These are phyloP conservation scores for Phytopythium montanum DNA, from an alignment of 352 stramenopile genomes.

Conservation along the genomic window DNA sequence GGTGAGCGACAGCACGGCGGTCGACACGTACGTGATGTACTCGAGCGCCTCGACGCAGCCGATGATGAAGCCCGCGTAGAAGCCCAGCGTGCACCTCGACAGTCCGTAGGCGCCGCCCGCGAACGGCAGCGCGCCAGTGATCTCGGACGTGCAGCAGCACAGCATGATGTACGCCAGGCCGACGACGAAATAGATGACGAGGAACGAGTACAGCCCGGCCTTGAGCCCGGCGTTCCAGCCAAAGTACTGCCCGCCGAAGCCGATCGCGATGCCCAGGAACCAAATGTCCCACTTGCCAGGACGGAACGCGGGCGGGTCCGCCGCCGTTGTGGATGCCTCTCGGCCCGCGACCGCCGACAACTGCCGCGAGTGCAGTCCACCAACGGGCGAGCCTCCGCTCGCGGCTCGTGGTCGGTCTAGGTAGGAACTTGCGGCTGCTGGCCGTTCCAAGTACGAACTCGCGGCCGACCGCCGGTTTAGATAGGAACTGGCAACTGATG, in stretches of 20 bases:
- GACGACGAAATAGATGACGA: constrained; percentile 20
- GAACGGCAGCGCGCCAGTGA: constrained; percentile 28
- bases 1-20: constrained; percentile 16
- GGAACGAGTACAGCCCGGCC: constrained; percentile 18
- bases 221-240: constrained; percentile 30
- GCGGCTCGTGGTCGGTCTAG: constrained; percentile 55
- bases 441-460: no score
- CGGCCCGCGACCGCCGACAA: background rate
- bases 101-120: constrained; percentile 30
- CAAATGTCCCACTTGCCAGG: constrained; percentile 80
- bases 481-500: no score
- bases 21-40: constrained; percentile 32
- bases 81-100: constrained; percentile 28
- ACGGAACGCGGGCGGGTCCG: constrained; percentile 87
- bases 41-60: constrained; percentile 28
- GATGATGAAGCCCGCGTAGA: constrained; percentile 28
- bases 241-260: constrained; percentile 32
- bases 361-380: background rate
- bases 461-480: no score
- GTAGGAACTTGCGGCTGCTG: no score
- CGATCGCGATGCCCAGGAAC: constrained; percentile 29
- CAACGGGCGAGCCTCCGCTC: constrained; percentile 90
- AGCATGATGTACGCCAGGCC: constrained; percentile 24
- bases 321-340: constrained; percentile 82
- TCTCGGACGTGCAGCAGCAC: constrained; percentile 25